Conservation (phyloP, 768 basidiomycete species). For the Psilocybe cyanescens region DNA sequence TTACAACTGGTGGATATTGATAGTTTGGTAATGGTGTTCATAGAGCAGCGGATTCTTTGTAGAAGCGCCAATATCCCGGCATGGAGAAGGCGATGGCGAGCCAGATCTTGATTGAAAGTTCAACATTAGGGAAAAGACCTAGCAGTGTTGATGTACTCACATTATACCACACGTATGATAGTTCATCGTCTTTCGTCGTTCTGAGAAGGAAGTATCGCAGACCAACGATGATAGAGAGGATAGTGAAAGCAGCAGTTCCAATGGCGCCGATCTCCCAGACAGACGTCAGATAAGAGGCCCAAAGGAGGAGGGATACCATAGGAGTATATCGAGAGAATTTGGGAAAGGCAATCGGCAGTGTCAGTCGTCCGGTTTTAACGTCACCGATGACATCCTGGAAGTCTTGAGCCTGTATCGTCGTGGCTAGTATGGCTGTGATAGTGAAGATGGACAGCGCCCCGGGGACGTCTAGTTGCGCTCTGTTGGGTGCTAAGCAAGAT, state of each 20-base stretch:
- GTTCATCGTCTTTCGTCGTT: conserved; percentile 19
- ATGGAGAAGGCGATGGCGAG: conserved; percentile 21
- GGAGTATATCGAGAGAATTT: conserved; percentile 30
- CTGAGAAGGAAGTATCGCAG: conserved; percentile 22
- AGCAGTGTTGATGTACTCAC: conserved; percentile 16
- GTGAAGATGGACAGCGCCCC: conserved; percentile 34
- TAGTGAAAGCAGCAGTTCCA: conserved; percentile 28
- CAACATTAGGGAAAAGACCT: background rate
- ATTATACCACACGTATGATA: conserved; percentile 29
- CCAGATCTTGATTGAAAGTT: conserved; percentile 21
- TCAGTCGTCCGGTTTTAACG: conserved; percentile 38
- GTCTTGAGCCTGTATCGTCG: conserved; percentile 53
- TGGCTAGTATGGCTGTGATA: conserved; percentile 42
- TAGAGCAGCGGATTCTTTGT: conserved; percentile 21
- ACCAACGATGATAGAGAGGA: conserved; percentile 33
- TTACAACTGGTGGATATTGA: conserved; percentile 10
- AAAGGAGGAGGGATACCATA: conserved; percentile 35
- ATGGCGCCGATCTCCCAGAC: conserved; percentile 38
- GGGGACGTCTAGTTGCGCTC: conserved; percentile 27
- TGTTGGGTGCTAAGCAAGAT: conserved; percentile 24
- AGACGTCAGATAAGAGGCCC: conserved; percentile 36
- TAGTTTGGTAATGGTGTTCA: conserved; percentile 5
- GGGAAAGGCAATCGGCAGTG: conserved; percentile 49
- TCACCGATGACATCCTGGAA: conserved; percentile 51
- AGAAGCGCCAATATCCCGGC: conserved; percentile 26